Conservation (phyloP, 805 yeast species). For the Brettanomyces naardenensis region DNA sequence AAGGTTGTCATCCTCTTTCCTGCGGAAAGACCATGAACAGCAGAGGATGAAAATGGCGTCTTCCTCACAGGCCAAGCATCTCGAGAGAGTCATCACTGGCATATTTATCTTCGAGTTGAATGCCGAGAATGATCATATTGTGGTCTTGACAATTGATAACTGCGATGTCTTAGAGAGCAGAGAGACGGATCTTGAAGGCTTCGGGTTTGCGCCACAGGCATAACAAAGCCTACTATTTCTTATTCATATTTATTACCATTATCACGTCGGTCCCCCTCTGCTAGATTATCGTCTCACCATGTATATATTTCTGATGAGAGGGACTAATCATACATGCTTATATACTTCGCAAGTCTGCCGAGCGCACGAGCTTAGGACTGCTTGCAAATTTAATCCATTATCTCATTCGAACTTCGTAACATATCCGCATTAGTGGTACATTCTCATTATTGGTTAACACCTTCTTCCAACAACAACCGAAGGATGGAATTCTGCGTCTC, state of each 20-base stretch:
- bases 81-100: constrained; percentile 40
- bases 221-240: too few relatives aligned
- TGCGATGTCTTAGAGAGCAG: constrained; percentile 49
- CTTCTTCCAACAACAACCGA: not conserved
- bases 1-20: not conserved
- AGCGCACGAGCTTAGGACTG: too few relatives aligned
- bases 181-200: constrained; percentile 10
- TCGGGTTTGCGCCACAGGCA: constrained; percentile 17
- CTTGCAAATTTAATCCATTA: too few relatives aligned
- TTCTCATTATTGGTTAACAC: too few relatives aligned
- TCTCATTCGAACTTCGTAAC: too few relatives aligned
- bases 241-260: too few relatives aligned
- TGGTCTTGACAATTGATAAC: constrained; percentile 61
- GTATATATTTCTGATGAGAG: too few relatives aligned
- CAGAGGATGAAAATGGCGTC: not conserved
- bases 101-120: constrained; percentile 60
- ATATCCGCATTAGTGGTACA: too few relatives aligned
- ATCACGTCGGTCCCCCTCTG: too few relatives aligned
- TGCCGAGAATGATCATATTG: constrained; percentile 42
- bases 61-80: constrained; percentile 4
- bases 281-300: too few relatives aligned
- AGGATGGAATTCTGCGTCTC: not conserved
- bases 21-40: not conserved
- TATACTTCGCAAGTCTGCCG: too few relatives aligned
- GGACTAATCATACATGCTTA: too few relatives aligned